Percentiles rank a stretch among this genome's conserved stretches.
phyloP scores from a whole-genome alignment of 148 eudicot genomes.

The Chenopodium suecicum region DNA sequence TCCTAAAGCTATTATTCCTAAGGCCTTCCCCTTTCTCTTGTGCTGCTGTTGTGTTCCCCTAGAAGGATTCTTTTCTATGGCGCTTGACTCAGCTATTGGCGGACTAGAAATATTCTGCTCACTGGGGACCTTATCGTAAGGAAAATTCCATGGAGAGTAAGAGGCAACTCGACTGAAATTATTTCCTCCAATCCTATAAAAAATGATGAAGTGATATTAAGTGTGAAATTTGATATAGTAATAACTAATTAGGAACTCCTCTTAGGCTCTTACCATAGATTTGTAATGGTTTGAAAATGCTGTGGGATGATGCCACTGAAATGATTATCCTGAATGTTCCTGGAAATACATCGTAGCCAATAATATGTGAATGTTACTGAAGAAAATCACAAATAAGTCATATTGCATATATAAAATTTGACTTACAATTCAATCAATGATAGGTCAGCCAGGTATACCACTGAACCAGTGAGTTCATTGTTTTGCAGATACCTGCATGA shows the following conservation, averaged over 20 bases:
- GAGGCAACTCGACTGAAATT: constrained; percentile 43
- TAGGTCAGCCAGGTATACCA: constrained; percentile 68
- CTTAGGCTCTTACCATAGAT: constrained; percentile 79
- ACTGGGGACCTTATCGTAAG: constrained; percentile 46
- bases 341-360: constrained; percentile 30
- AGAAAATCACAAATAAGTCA: constrained; percentile 17
- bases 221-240: neutral
- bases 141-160: constrained; percentile 73
- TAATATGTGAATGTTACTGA: constrained; percentile 4
- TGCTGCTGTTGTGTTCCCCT: constrained; percentile 29
- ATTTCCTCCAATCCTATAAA: constrained; percentile 77
- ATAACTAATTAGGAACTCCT: neutral
- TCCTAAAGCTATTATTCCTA: constrained; percentile 48
- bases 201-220: neutral
- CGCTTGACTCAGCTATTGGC: constrained; percentile 71
- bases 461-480: constrained; percentile 84
- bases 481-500: constrained; percentile 66
- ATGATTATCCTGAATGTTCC: constrained; percentile 85
- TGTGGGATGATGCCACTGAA: constrained; percentile 89
- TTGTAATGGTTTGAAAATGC: constrained; percentile 61
- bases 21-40: constrained; percentile 43
- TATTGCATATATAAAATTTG: constrained; percentile 2
- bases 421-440: constrained; percentile 70
- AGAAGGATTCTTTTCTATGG: constrained; percentile 57
- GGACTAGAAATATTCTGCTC: constrained; percentile 57